Evolutionary conservation across 768 basidiomycete genomes (phyloP), one percentile per base, ranked within the genome.

Genomic region (Daedalea quercina): DNA sequence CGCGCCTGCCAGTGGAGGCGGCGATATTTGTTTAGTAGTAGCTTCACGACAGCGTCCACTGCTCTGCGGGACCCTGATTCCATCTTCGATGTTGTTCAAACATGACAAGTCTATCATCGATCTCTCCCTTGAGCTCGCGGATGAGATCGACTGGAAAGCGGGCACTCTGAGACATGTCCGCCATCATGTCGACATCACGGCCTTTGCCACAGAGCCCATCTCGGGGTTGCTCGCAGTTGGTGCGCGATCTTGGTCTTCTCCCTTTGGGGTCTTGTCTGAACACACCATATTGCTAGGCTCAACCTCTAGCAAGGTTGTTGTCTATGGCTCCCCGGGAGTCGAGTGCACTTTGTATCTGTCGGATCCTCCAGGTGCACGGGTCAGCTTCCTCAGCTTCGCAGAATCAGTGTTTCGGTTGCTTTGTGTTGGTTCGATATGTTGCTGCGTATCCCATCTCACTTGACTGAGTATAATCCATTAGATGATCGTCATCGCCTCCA

Each of bases 311-410:
- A 52, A 64, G 1, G 74, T 94, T 31, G 73, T 83, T 52, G 57
- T 93, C 23, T 79, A 82, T 57, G 93, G 92, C 1, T 74, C 78
- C 4, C 77, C 84, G 2, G 80, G 84, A 3, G 86, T 91, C 12
- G 74, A 82, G 48, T 66, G 66, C 42, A 76, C 66, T 50, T 62
- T 86, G 28, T 63, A 61, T 15, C 61, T 84, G 11, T 76, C 77
- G 9, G 71, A 80, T 44, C 65, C 70, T 11, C 61, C 69, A 19
- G 66, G 68, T 24, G 60, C 67, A 22, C 66, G 69, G 31, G 74
- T 85, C 54, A 81, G 82, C 60, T 79, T 85, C 54, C 67, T 91
- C 19, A 76, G 78, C 26, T 87, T 90, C 58, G 78, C 83, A 2
- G 60, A 70, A 0, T 77, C 78, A 2, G 66, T 76, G 2, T 77